Percentiles rank a stretch among this genome's conserved stretches.
Evolutionary conservation across 192 early-diverging fungal genomes (phyloP).

Genomic region (Coemansia sp.): DNA sequence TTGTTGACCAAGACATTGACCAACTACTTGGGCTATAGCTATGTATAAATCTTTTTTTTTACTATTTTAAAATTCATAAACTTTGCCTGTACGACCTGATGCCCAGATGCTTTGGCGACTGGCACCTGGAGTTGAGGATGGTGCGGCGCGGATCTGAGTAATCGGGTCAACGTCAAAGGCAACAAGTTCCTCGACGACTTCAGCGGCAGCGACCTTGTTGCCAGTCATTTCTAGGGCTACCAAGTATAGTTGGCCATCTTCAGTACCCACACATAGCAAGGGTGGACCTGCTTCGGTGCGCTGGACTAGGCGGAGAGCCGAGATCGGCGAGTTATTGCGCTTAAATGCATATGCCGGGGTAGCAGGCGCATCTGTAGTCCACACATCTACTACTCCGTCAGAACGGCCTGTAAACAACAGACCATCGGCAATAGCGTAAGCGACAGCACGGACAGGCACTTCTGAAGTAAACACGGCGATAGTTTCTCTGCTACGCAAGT

Average conservation of each 20-base stretch:
- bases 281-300: constrained; percentile 4
- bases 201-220: not conserved
- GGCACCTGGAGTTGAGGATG: not conserved
- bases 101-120: constrained; percentile 44
- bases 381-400: constrained; percentile 34
- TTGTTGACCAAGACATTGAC: constrained; percentile 18
- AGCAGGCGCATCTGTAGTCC: constrained; percentile 6
- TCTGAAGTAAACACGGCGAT: constrained; percentile 21
- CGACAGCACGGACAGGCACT: constrained; percentile 31
- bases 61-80: constrained; percentile 24
- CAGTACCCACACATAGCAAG: constrained; percentile 34
- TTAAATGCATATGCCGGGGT: constrained; percentile 16
- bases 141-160: constrained; percentile 29
- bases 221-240: not conserved
- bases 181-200: constrained; percentile 42
- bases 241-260: constrained; percentile 45
- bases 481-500: constrained; percentile 9
- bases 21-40: constrained; percentile 17
- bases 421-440: constrained; percentile 17
- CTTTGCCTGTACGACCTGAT: constrained; percentile 24
- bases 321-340: constrained; percentile 31
- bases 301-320: constrained; percentile 30
- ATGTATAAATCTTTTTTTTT: not conserved
- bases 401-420: constrained; percentile 24
- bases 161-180: constrained; percentile 50